Evolutionary conservation across 2,329 filamentous ascomycete genomes (phyloP).

Genomic region (Penicillium fuscoglaucum): DNA sequence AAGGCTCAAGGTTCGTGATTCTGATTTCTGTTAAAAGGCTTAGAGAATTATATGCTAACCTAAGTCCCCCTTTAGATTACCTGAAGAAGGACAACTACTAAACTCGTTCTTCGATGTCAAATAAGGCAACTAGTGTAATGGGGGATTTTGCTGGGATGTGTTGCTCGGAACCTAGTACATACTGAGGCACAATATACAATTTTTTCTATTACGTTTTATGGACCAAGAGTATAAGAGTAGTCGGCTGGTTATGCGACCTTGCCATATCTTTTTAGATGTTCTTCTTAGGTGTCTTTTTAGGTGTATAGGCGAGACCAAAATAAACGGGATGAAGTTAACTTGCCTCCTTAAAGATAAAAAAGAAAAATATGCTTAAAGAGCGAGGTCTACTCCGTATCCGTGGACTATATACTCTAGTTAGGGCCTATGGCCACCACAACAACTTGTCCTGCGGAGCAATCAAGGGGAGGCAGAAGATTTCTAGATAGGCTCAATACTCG

Average conservation of each 20-base stretch:
- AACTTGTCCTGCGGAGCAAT: too few relatives aligned
- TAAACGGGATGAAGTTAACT: too few relatives aligned
- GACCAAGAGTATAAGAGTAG: background rate
- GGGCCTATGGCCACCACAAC: too few relatives aligned
- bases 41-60: background rate
- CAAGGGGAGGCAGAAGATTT: too few relatives aligned
- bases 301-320: too few relatives aligned
- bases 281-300: background rate
- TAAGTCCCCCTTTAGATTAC: background rate
- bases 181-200: background rate
- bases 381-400: too few relatives aligned
- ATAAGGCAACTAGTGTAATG: background rate
- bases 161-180: background rate
- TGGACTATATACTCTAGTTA: too few relatives aligned
- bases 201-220: background rate
- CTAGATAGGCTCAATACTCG: too few relatives aligned
- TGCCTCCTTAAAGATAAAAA: too few relatives aligned
- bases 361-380: too few relatives aligned
- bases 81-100: background rate
- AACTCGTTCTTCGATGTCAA: background rate
- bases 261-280: too few relatives aligned
- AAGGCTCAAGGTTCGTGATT: conserved; percentile 1
- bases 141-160: background rate
- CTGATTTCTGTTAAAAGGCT: background rate
- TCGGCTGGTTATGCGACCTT: too few relatives aligned